Evolutionary conservation across 805 yeast genomes (phyloP).

Genomic region (Metschnikowia anglica): DNA sequence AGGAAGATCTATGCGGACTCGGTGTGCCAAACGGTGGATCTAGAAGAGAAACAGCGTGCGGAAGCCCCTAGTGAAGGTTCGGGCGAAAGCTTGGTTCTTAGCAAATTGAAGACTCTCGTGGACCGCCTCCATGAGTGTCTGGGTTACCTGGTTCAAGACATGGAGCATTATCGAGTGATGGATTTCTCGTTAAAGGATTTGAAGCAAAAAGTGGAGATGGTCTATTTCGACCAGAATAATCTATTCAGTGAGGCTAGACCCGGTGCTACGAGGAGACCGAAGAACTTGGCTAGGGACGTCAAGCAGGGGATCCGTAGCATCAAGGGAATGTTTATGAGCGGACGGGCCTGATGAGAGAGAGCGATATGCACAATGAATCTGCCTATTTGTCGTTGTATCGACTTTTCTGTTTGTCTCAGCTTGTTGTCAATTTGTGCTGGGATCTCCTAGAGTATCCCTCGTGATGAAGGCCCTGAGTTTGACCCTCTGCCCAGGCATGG

Average conservation of each 20-base stretch:
- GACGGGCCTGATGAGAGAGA: slow-evolving; percentile 34
- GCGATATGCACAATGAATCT: too few species aligned
- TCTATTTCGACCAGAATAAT: slow-evolving; percentile 33
- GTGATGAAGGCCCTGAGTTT: too few species aligned
- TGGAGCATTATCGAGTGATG: slow-evolving; percentile 33
- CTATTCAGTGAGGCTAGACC: slow-evolving; percentile 24
- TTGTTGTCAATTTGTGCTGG: too few species aligned
- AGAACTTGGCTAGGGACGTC: slow-evolving; percentile 34
- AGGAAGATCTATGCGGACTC: slow-evolving; percentile 39
- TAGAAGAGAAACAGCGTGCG: slow-evolving; percentile 22
- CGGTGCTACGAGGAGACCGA: slow-evolving; percentile 6
- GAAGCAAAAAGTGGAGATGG: slow-evolving; percentile 36
- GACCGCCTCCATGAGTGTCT: slow-evolving; percentile 26
- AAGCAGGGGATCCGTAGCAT: slow-evolving; percentile 40
- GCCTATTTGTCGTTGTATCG: too few species aligned
- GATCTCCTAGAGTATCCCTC: too few species aligned
- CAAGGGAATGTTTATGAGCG: slow-evolving; percentile 47
- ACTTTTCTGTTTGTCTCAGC: too few species aligned
- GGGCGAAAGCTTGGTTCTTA: slow-evolving; percentile 24
- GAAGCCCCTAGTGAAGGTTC: slow-evolving; percentile 25
- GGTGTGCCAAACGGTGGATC: slow-evolving; percentile 37
- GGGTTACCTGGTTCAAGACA: slow-evolving; percentile 29
- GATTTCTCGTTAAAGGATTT: slow-evolving; percentile 34
- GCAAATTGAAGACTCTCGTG: slow-evolving; percentile 26
- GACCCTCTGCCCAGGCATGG: too few species aligned